A percentile compares a stretch with the other conserved stretches of the same genome.
phyloP scores from a whole-genome alignment of 2,329 filamentous ascomycete genomes.

The Alternaria sp. region DNA sequence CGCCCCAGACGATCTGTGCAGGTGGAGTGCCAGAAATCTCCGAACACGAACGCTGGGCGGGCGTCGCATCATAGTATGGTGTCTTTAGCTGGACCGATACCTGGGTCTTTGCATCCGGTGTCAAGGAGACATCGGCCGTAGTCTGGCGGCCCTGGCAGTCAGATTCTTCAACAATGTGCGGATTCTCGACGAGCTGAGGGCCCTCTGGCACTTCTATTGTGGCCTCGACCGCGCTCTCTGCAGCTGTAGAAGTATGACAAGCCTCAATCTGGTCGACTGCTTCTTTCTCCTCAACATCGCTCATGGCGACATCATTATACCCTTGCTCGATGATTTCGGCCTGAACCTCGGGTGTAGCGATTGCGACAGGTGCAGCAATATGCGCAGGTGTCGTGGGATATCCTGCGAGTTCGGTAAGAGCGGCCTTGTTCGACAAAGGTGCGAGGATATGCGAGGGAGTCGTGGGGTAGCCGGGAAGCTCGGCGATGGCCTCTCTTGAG shows the following conservation, averaged over 20 bases:
- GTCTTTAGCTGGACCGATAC: not conserved
- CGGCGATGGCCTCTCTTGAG: constrained; percentile 21
- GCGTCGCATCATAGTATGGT: constrained; percentile 1
- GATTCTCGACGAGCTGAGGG: not conserved
- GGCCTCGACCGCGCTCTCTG: not conserved
- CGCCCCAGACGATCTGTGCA: constrained; percentile 13
- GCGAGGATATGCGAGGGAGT: constrained; percentile 30
- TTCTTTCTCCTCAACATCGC: not conserved
- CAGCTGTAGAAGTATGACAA: not conserved
- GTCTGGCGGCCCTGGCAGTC: not conserved
- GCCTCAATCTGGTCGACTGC: not conserved
- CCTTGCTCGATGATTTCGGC: not conserved
- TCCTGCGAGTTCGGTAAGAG: constrained; percentile 23
- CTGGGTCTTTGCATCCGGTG: constrained; percentile 4
- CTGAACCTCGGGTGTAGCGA: not conserved
- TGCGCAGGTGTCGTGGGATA: constrained; percentile 37
- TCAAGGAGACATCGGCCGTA: not conserved
- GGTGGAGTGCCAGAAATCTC: constrained; percentile 10
- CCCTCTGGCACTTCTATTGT: not conserved
- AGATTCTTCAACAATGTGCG: not conserved
- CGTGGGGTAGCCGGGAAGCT: constrained; percentile 29
- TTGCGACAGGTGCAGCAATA: constrained; percentile 16
- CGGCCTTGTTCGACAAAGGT: constrained; percentile 21
- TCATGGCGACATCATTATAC: constrained; percentile 3
- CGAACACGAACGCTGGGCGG: not conserved